Evolutionary conservation across 2,329 filamentous ascomycete genomes (phyloP), one percentile per base, ranked within the genome.

Genomic region (Penicillium sumatraense): DNA sequence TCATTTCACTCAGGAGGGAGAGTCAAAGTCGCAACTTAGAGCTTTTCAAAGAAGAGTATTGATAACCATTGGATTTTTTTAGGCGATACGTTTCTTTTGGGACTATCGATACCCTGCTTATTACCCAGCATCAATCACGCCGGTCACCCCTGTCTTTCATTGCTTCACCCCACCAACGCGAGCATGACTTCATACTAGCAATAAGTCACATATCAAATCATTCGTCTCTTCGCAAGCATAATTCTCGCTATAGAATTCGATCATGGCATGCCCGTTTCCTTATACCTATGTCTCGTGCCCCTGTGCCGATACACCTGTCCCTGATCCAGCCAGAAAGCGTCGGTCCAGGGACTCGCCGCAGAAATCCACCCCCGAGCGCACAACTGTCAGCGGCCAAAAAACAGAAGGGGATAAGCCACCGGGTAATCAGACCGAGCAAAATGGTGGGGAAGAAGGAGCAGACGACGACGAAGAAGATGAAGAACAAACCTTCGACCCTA

Each of bases 401-500:
- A 47, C 29, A 21, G 38, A 51, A 26, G 31, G 40, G 14, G 6
- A 45, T 3, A 26, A 66, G 13, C 49, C 64, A 21, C 49, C 56
- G 21, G 64, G 61, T 7, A 52, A 65, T 27, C 50, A 57, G 23
- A 64, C 61, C 11, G 49, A 74, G 7, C 10, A n/a, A 24, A 14
- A 42, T 11, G 38, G 24, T 24, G 68, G 72, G 36, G 74, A 70
- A 52, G 75, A 77, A 3, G 78, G 83, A 24, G 87, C 91, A 48
- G 87, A 90, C 56, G 89, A 91, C 61, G 90, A 91, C n/a, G 78
- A 83, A 24, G 87, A 91, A 48, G 87, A 90, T 56, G 89, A 91
- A 61, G 90, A 91, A 55, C 82, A 83, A 58, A 89, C 90, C 3
- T 96, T 99, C 73, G 90, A 99, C 71, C 92, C 95, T 2, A 87